Base-by-base conservation (phyloP, 2,329 filamentous ascomycete species). In the Ceratocystis lukuohia region DNA sequence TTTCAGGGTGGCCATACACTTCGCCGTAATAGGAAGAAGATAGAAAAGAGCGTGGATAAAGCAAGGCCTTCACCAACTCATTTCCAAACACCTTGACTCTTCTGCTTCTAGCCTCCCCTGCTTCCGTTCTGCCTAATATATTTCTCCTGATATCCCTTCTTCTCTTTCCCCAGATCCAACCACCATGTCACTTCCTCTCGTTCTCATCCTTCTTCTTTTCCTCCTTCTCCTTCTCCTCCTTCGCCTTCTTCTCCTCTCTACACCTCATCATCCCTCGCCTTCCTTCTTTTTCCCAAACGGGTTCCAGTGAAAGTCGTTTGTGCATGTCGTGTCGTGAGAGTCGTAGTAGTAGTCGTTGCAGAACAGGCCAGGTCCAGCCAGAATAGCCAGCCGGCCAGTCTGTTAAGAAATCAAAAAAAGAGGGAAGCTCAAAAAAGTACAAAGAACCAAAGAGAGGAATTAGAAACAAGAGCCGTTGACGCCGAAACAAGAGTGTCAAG, bases 401-500 rank as follows among this genome's bases (percentile, higher is more conserved):
- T 22, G 20, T 64, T 46, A 17, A 25, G 45, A 53, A 46, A 46
- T 57, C n/a, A 59, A 59, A 30, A 45, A 41, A 45, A 25, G 17
- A 25, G 4, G 22, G 63, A 65, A 53, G 53, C 41, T 59, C 63
- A 61, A 64, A 62, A 64, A 67, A 64, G 59, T 45, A 62, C 59
- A 62, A 46, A 56, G 64, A 53, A 66, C 56, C 45, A 63, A 66
- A 48, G 50, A 53, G 61, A 46, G 44, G 41, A 59, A 62, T 46
- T 61, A 53, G 41, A 81, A 61, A 53, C 48, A 62, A 30, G 44
- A 62, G 65, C 45, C 65, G 46, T 41, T 50, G 57, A 57, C 65
- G 65, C 65, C 65, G 57, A 50, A 61, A 57, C 22, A 57, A 57
- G 22, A 57, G 53, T 57, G 22, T 57, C 17, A 57, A 28, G 53